Evolutionary conservation across 805 yeast genomes (phyloP).

Genomic region (Vanderwaltozyma verrucispora): DNA sequence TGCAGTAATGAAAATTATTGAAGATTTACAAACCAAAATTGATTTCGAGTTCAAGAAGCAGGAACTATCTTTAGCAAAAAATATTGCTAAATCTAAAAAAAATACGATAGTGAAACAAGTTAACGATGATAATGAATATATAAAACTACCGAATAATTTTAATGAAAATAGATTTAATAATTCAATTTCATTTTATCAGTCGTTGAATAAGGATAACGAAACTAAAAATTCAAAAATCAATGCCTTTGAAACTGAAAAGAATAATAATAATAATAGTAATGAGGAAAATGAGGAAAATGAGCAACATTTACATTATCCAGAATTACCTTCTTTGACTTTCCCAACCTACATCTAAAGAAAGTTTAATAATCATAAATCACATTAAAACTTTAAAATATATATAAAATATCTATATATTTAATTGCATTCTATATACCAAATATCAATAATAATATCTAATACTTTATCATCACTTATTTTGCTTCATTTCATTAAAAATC

Average conservation of each 20-base stretch:
- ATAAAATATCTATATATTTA: no score
- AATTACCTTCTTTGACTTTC: constrained; percentile 18
- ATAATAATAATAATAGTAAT: no score
- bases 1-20: constrained; percentile 21
- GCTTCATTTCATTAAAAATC: no score
- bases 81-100: constrained; percentile 20
- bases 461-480: no score
- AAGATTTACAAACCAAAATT: constrained; percentile 18
- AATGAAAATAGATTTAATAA: constrained; percentile 21
- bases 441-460: no score
- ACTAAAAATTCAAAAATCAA: no score
- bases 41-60: constrained; percentile 15
- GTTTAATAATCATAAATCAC: no score
- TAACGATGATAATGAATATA: no score
- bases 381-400: not conserved
- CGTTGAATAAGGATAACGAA: no score
- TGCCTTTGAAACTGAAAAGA: no score
- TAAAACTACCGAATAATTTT: constrained; percentile 16
- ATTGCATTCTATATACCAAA: no score
- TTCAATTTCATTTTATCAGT: constrained; percentile 11
- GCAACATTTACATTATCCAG: constrained; percentile 14
- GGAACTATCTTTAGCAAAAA: constrained; percentile 19
- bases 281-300: not conserved
- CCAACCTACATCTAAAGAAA: constrained; percentile 10
- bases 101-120: no score